Percentiles rank a stretch among this genome's conserved stretches.
Conservation (phyloP, 805 yeast genomes). For the Myxozyma melibiosi region DNA sequence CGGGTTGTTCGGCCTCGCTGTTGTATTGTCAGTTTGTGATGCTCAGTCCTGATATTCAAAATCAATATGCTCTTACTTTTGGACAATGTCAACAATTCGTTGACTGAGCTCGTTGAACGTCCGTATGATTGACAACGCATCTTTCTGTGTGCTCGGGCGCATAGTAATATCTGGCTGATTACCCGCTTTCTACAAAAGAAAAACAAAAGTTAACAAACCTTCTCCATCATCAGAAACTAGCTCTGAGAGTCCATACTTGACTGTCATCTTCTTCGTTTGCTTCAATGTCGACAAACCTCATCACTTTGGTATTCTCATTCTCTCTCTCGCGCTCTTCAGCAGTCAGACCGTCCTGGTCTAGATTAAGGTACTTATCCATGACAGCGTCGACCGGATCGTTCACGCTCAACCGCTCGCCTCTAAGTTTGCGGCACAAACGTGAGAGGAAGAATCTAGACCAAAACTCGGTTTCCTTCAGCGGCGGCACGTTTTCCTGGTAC, state of each 20-base stretch:
- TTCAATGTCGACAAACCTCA: conserved; percentile 71
- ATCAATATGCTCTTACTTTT: conserved; percentile 9
- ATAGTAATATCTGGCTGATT: conserved; percentile 88
- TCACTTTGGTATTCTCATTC: conserved; percentile 50
- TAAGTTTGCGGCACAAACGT: conserved; percentile 76
- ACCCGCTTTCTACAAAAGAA: conserved; percentile 51
- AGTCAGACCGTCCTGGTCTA: conserved; percentile 60
- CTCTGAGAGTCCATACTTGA: conserved; percentile 16
- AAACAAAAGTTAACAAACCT: not conserved
- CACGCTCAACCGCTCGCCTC: conserved; percentile 81
- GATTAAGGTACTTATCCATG: conserved; percentile 77
- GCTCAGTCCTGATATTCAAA: conserved; percentile 38
- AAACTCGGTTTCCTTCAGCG: conserved; percentile 84
- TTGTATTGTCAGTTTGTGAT: conserved; percentile 23
- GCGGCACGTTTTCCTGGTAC: conserved; percentile 87
- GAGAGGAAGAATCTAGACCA: conserved; percentile 97
- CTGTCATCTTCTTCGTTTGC: conserved; percentile 72
- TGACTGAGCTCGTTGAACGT: conserved; percentile 89
- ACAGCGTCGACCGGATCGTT: conserved; percentile 82
- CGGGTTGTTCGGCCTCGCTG: conserved; percentile 33
- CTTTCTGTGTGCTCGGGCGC: conserved; percentile 65
- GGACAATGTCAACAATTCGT: conserved; percentile 59
- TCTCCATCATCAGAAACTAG: not conserved
- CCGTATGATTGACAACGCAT: conserved; percentile 72
- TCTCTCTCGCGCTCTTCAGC: conserved; percentile 24